Evolutionary conservation across 257 asterid species (phyloP).

Genomic region (Buddleja alternifolia): DNA sequence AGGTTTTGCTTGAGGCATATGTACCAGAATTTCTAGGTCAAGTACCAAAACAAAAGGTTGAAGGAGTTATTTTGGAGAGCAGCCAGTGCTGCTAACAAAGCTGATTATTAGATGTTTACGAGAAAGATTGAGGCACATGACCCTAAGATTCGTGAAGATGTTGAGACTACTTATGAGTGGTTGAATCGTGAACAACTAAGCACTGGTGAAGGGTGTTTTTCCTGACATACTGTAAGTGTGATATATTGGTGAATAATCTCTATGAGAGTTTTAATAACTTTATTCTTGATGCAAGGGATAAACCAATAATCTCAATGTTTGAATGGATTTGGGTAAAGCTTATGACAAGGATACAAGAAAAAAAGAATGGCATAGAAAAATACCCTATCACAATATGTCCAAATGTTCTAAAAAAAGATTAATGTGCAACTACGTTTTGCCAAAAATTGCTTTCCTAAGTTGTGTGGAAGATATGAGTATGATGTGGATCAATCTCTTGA

Average conservation of each 20-base stretch:
- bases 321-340: background rate
- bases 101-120: background rate
- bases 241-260: background rate
- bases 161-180: background rate
- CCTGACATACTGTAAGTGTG: background rate
- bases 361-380: background rate
- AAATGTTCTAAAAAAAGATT: background rate
- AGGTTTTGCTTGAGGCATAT: conserved; percentile 16
- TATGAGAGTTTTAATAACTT: background rate
- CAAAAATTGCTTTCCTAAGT: background rate
- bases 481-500: background rate
- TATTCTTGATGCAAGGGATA: background rate
- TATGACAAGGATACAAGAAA: background rate
- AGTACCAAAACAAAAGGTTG: background rate
- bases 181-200: background rate
- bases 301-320: no score
- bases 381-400: background rate
- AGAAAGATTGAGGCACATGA: background rate
- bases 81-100: background rate
- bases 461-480: background rate
- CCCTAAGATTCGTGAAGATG: background rate
- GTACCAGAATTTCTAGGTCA: background rate
- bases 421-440: background rate
- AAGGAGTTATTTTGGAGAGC: background rate
- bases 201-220: background rate